Percentiles rank a stretch among this genome's conserved stretches.
Evolutionary conservation across 2,329 filamentous ascomycete genomes (phyloP).

Genomic region (Zarea fungicola): DNA sequence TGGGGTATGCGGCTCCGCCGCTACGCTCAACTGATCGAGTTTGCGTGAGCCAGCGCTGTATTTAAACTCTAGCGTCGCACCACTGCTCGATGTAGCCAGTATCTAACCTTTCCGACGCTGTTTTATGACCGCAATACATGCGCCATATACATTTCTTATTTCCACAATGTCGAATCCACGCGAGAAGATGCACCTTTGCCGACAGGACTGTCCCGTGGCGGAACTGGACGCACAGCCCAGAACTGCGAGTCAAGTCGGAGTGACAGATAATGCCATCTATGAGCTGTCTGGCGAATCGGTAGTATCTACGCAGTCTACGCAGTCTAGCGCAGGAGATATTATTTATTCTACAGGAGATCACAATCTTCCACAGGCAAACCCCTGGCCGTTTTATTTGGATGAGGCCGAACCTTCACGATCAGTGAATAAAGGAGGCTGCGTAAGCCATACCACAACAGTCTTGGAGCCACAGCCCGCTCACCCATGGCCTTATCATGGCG

Average conservation of each 20-base stretch:
- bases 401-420: constrained; percentile 8
- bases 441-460: not conserved
- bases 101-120: not conserved
- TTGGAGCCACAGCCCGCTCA: constrained; percentile 20
- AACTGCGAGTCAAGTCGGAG: not conserved
- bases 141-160: not conserved
- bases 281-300: constrained; percentile 29
- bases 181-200: not conserved
- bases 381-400: constrained; percentile 28
- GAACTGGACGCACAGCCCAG: not conserved
- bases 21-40: no score
- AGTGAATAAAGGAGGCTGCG: not conserved
- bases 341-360: not conserved
- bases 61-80: not conserved
- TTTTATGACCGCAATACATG: not conserved
- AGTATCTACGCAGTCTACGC: not conserved
- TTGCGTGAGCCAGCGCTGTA: no score
- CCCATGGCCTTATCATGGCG: constrained; percentile 30
- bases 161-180: not conserved
- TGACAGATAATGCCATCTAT: constrained; percentile 21
- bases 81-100: not conserved
- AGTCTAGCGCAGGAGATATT: not conserved
- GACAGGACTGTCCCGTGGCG: not conserved
- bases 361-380: constrained; percentile 18
- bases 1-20: no score